Evolutionary conservation across 1,284 basidiomycete species (phyloP), one percentile per base, ranked within the genome.

Genomic region (Cutaneotrichosporon cyanovorans): DNA sequence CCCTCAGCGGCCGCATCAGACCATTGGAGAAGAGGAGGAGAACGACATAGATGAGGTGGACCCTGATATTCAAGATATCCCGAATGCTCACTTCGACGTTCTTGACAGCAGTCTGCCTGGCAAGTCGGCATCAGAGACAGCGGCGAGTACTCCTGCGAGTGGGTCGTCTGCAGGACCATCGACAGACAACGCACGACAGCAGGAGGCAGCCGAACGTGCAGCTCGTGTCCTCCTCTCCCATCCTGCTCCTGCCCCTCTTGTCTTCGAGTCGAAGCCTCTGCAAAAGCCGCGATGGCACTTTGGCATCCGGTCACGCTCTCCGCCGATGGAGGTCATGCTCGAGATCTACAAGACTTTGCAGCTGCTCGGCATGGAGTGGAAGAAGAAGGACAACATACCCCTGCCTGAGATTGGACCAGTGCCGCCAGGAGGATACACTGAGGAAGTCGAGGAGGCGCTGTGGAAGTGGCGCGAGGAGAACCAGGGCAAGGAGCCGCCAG

Each of bases 261-360:
- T 55, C 22, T 43, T 45, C 19, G 46, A 60, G 53, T 57, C 58
- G 45, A 69, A 68, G 51, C 60, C 61, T 4, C 58, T 61, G 23
- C 63, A 68, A 34, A 72, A 72, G 53, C 85, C 84, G 12, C 85
- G 84, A 63, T 98, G 95, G 95, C 95, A 98, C 69, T 98, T 97
- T 65, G 93, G 95, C 5, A 98, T 98, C 37, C 80, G 93, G 31
- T 91, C 87, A 57, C 79, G 91, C 47, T 90, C 85, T 50, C 90
- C 91, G 37, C 93, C 93, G 18, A 95, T 97, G 89, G 93, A 97
- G 69, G 93, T 98, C 37, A 96, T 98, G 92, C 75, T 96, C 20
- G 93, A 97, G 76, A 95, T 98, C 48, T 98, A 98, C 74, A 78
- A 88, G 53, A 95, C 92, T 44, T 74, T 98, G 47, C 85, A 87